These are phyloP conservation scores for Cucumis melo DNA, from an alignment of 306 rosid species.

Conservation along the genomic window DNA sequence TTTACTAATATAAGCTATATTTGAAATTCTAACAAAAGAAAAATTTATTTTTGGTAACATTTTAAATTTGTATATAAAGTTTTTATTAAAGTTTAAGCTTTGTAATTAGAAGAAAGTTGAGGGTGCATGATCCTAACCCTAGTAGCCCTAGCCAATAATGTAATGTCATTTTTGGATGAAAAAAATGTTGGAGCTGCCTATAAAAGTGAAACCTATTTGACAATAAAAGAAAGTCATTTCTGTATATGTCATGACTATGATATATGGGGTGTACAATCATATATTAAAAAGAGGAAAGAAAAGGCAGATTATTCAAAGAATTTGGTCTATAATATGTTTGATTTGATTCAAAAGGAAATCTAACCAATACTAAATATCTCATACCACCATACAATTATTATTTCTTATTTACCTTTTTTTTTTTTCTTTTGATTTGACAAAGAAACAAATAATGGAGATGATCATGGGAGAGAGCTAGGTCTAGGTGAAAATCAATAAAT, in stretches of 20 bases:
- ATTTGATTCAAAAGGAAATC: neutral
- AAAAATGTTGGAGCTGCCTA: neutral
- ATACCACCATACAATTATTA: neutral
- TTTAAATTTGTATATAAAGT: too few relatives aligned
- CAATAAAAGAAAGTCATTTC: neutral
- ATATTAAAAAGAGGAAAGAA: neutral
- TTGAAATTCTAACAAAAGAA: too few relatives aligned
- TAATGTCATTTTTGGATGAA: neutral
- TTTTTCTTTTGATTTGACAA: neutral
- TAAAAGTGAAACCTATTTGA: neutral
- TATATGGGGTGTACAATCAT: neutral
- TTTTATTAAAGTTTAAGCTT: too few relatives aligned
- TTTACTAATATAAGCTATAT: too few relatives aligned
- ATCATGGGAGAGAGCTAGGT: neutral
- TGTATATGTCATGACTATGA: neutral
- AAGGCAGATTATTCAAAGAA: neutral
- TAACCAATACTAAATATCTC: neutral
- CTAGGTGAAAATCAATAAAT: neutral
- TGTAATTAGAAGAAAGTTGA: neutral
- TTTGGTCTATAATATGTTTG: neutral
- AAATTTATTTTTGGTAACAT: too few relatives aligned
- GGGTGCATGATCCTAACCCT: neutral
- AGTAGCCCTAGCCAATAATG: neutral
- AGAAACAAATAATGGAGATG: neutral
- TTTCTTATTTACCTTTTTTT: neutral